Evolutionary conservation across 495 filamentous ascomycete genomes (phyloP), one percentile per base, ranked within the genome.

Genomic region (Trichocladium antarcticum): DNA sequence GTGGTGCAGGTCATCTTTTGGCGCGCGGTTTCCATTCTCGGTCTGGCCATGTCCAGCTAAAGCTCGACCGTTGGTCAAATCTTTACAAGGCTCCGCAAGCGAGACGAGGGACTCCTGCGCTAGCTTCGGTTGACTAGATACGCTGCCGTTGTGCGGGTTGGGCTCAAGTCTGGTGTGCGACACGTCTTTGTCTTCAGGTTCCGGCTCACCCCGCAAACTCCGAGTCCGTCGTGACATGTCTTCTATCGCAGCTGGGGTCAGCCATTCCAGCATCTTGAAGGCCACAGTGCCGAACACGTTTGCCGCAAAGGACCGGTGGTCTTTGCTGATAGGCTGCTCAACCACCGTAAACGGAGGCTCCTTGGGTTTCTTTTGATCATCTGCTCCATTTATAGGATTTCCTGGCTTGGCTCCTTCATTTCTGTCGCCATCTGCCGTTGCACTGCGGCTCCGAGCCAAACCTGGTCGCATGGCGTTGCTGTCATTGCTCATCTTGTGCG

Each of bases 261-360:
- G 68, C 83, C 83, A 89, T 61, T 89, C 85, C 22, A 90, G 67
- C 79, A 90, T 85, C 47, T 81, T 81, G 53, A 88, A 73, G 5
- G 86, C 76, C 36, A 81, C 70, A 3, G 87, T 87, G 52, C 83
- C 82, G 57, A 90, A 89, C 3, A 92, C 68, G 49, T 84, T 84
- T 38, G 88, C 87, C 8, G 84, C 83, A 54, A 93, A 89, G 1
- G 86, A 90, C 51, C 85, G 83, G 16, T 86, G 83, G 58, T 93
- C 87, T 56, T 83, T 88, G 55, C 75, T 72, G 7, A 68, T 64
- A 37, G 79, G 74, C 37, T 68, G 64, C 52, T 74, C 76, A 37
- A 42, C 59, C 28, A 73, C 51, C 4, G 50, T 34, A 37, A 63
- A 63, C 34, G 41, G 49, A 5, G 57, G 53, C 34, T 24, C 35